Evolutionary conservation across 495 filamentous ascomycete genomes (phyloP), one percentile per base, ranked within the genome.

Genomic region (Emericellopsis terricola): DNA sequence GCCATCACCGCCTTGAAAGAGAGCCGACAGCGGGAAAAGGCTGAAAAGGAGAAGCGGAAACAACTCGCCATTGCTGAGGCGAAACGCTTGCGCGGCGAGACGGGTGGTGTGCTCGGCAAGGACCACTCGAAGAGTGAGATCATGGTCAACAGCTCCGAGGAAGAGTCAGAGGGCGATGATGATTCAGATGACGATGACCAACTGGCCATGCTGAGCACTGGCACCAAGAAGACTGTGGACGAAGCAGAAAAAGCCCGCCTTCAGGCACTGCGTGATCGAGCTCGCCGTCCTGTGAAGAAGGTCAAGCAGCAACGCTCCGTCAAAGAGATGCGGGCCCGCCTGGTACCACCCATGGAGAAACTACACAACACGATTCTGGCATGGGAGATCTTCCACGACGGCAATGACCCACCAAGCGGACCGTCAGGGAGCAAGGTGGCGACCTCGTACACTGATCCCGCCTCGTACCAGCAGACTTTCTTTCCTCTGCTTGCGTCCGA

Each of bases 361-460:
- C 60, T 97, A 19, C 91, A 96, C 43, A 77, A 77, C 32, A 70
- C 73, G 8, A 81, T 97, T 18, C 72, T 97, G 7, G 64, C 77
- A 33, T 97, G 89, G 89, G 79, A 97, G 41, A 89, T 83, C 44
- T 94, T 91, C 48, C 79, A 91, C 41, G 59, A 66, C 19, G 82
- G 82, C 21, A 80, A 84, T 43, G 76, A 81, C 37, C 89, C 89
- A 8, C 83, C 89, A 4, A 71, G 69, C 34, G 76, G 80, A 36
- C 89, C 89, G 8, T 82, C 87, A 4, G 70, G 69, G 33, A 67
- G 66, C 15, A 55, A 66, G 21, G 85, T 97, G 7, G 69, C 76
- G 21, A 76, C 79, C 43, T 65, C 69, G 0, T 97, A 92, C 55
- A 54, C 59, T 23, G 73, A 78, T 36, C 78, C 82, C 13, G 50